These are phyloP conservation scores for Aspergillus costaricaensis DNA, from an alignment of 2,329 filamentous ascomycete species.

Conservation along the genomic window DNA sequence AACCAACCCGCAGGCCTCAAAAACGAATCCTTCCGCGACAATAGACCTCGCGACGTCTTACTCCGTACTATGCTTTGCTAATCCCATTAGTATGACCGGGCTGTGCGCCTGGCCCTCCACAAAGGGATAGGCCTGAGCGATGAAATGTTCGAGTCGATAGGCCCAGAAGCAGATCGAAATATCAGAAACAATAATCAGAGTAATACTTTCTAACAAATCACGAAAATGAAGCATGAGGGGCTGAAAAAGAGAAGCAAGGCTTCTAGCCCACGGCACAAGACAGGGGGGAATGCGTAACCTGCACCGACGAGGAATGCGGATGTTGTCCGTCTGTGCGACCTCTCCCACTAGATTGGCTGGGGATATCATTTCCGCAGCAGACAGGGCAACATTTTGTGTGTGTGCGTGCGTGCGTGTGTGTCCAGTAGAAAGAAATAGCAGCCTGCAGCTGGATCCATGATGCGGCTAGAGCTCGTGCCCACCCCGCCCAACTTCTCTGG, in stretches of 20 bases:
- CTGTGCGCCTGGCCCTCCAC: neutral
- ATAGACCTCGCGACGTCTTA: neutral
- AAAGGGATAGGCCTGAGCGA: too few species aligned
- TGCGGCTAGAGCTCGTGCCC: neutral
- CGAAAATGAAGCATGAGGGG: neutral
- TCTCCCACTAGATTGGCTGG: neutral
- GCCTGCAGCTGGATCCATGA: neutral
- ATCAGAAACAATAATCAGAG: too few species aligned
- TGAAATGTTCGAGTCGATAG: neutral
- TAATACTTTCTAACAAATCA: too few species aligned
- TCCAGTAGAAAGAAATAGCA: neutral
- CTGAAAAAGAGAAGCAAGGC: neutral
- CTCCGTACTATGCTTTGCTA: neutral
- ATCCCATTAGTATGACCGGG: neutral
- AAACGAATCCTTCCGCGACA: neutral
- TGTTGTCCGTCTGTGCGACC: slow-evolving; percentile 2
- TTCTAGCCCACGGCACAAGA: neutral
- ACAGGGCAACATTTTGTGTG: neutral
- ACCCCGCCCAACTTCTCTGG: neutral
- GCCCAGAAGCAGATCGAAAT: neutral
- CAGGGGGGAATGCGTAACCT: slow-evolving; percentile 3
- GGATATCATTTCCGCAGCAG: slow-evolving; percentile 6
- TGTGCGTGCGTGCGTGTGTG: too few species aligned
- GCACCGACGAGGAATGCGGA: slow-evolving; percentile 2
- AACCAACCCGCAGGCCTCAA: neutral